phyloP scores from a whole-genome alignment of 2,329 filamentous ascomycete genomes.

The Fusarium sp. region DNA sequence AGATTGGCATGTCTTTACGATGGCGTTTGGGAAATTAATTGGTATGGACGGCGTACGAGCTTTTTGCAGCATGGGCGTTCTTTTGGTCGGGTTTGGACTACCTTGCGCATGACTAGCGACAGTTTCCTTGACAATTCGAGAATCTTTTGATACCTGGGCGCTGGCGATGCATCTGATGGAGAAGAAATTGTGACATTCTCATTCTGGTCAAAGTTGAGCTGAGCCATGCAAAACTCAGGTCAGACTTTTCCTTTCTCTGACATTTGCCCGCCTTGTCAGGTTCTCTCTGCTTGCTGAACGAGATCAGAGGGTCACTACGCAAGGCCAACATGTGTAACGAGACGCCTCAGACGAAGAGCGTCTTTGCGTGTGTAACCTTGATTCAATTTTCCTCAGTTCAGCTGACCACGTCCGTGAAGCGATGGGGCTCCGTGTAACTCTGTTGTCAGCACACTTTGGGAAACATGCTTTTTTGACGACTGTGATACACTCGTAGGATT shows the following conservation, averaged over 20 bases:
- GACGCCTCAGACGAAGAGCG: accelerated
- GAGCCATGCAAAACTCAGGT: background rate
- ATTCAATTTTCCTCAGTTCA: accelerated
- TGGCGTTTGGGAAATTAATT: constrained; percentile 6
- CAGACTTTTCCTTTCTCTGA: background rate
- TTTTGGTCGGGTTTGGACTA: background rate
- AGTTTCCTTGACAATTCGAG: constrained; percentile 6
- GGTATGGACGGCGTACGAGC: constrained; percentile 11
- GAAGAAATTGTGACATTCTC: too few species aligned
- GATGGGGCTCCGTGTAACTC: background rate
- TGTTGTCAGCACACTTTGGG: background rate
- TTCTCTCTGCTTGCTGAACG: background rate
- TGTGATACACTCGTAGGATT: background rate
- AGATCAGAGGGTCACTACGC: background rate
- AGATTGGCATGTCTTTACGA: constrained; percentile 11
- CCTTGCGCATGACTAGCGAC: constrained; percentile 12
- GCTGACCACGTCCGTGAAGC: background rate
- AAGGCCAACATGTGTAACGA: background rate
- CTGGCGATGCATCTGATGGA: background rate
- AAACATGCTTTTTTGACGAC: background rate
- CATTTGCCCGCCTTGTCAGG: accelerated
- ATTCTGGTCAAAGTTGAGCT: background rate
- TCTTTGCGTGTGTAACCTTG: accelerated
- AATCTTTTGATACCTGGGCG: background rate
- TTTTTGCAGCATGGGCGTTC: constrained; percentile 15